phyloP scores from a whole-genome alignment of 306 rosid species.

The Lathyrus aphaca region DNA sequence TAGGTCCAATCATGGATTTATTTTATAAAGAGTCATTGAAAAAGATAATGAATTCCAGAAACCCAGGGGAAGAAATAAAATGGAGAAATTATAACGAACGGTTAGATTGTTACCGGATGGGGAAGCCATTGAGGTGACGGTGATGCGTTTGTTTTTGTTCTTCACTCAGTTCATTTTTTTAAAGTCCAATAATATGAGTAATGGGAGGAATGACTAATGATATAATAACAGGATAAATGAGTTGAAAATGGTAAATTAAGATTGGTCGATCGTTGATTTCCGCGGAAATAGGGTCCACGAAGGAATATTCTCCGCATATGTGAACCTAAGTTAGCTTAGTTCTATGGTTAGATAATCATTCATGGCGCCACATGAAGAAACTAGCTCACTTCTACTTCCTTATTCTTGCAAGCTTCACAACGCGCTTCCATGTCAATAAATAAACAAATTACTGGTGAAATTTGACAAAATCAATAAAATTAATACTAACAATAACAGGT shows the following conservation, averaged over 20 bases:
- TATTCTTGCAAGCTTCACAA: no score
- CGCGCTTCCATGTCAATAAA: no score
- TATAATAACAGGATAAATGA: no score
- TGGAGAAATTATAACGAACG: background rate
- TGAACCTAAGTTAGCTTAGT: no score
- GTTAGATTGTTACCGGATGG: background rate
- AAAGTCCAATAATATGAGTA: background rate
- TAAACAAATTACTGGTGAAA: no score
- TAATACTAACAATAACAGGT: no score
- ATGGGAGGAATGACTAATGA: background rate
- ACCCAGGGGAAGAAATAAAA: background rate
- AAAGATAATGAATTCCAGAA: background rate
- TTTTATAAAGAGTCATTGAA: no score
- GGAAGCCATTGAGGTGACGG: constrained; percentile 30
- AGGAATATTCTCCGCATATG: background rate
- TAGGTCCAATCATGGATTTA: background rate
- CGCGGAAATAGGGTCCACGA: background rate
- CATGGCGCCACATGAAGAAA: no score
- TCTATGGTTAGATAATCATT: no score
- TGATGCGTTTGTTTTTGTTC: background rate
- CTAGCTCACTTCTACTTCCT: no score
- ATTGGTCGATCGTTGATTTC: background rate
- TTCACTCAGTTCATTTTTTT: background rate
- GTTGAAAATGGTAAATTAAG: background rate
- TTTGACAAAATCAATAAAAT: no score